Evolutionary conservation across 2,329 filamentous ascomycete species (phyloP).

Genomic region (Purpureocillium lavendulum): DNA sequence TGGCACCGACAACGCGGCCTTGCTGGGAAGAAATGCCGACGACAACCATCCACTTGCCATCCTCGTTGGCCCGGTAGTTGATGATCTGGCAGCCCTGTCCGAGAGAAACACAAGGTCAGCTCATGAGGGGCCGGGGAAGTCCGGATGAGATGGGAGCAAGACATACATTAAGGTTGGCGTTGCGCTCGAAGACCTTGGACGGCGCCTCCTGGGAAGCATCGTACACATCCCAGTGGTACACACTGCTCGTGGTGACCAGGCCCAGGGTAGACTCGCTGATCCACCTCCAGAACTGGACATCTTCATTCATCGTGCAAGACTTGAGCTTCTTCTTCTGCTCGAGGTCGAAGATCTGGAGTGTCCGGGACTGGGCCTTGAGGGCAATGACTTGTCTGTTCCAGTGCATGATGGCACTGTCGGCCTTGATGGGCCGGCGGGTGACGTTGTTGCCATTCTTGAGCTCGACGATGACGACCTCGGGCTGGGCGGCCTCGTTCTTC

Average conservation of each 20-base stretch:
- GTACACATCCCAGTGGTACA: slow-evolving; percentile 98
- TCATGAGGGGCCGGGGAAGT: background rate
- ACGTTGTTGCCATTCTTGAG: slow-evolving; percentile 97
- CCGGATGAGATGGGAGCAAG: background rate
- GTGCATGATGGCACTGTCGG: slow-evolving; percentile 99
- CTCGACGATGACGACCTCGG: slow-evolving; percentile 95
- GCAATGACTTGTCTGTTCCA: slow-evolving; percentile 94
- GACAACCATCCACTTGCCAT: slow-evolving; percentile 97
- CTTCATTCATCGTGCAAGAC: slow-evolving; percentile 92
- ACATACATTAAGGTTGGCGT: slow-evolving; percentile 77
- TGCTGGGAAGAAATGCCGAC: slow-evolving; percentile 92
- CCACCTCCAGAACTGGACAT: slow-evolving; percentile 99
- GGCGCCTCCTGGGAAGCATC: slow-evolving; percentile 71
- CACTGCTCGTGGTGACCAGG: slow-evolving; percentile 79
- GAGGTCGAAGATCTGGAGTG: slow-evolving; percentile 96
- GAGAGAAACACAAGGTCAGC: slow-evolving; percentile 8
- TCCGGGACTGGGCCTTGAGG: slow-evolving; percentile 86
- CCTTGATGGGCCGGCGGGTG: slow-evolving; percentile 91
- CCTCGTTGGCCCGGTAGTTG: slow-evolving; percentile 93
- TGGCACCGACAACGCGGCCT: slow-evolving; percentile 86
- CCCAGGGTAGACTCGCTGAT: slow-evolving; percentile 83
- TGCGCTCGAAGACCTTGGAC: slow-evolving; percentile 89
- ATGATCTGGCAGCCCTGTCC: slow-evolving; percentile 93
- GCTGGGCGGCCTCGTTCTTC: slow-evolving; percentile 72
- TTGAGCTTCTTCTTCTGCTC: slow-evolving; percentile 91